Base-by-base conservation (phyloP, 1,284 basidiomycete species). In the Cryptococcus sp. region DNA sequence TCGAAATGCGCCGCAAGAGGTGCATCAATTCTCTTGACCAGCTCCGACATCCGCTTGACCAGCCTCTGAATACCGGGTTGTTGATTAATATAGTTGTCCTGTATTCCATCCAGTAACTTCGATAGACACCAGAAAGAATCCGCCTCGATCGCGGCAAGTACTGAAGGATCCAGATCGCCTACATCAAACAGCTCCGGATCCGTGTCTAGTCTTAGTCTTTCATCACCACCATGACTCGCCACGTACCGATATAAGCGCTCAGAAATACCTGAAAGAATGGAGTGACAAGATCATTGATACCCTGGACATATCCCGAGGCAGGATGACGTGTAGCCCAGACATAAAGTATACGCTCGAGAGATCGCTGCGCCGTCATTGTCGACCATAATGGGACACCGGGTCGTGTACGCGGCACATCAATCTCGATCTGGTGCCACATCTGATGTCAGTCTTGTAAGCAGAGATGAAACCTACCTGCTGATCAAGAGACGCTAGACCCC, bases 371-470 rank as follows among this genome's bases (percentile, higher is more conserved):
- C 21, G 83, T 81, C 16, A 79, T 82, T 63, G 90, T 84, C 82
- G 89, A 87, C 92, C 92, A 98, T 23, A 98, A 75, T 31, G 78
- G 80, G 9, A 92, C 84, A n/a, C 92, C 91, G 16, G 93, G 91
- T 52, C 92, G 78, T 32, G 93, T 98, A 43, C 92, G 80, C 7
- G 92, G 93, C 7, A 96, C 92, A 66, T 98, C 92, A 56, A 96
- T 97, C 68, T 91, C 89, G 64, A 97, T 97, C 73, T 97, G 92
- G 76, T 97, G 92, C 93, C 93, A 97, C 69, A 97, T 92, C 76
- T 88, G 53, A 5, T 3, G 37, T 43, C 31, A 53, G 42, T 34
- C 4, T 2, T 21, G 16, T 37, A 37, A 36, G 23, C 13, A 19
- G 18, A 23, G 21, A 2, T 18, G 13, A 22, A 11, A 57, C 64